These are phyloP conservation scores for Amniculicola lignicola DNA, from an alignment of 495 filamentous ascomycete species.

Conservation along the genomic window DNA sequence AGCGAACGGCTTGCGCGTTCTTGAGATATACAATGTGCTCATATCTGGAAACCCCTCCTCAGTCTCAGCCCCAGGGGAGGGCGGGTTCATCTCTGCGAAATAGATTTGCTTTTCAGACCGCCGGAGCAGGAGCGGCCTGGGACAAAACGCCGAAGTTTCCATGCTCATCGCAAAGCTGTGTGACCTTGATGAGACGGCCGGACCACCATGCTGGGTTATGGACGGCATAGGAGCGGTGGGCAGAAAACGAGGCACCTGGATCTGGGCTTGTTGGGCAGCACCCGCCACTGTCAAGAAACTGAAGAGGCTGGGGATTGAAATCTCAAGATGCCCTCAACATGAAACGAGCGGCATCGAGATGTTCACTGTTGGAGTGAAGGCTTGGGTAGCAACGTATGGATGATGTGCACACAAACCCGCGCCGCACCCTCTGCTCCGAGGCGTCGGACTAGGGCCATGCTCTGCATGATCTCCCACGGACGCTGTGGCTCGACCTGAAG, in stretches of 20 bases:
- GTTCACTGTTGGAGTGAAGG: too few relatives aligned
- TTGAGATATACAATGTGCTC: too few relatives aligned
- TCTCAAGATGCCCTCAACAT: neutral
- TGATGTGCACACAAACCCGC: constrained; percentile 30
- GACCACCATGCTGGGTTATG: constrained; percentile 16
- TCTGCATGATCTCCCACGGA: constrained; percentile 30
- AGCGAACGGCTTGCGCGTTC: neutral
- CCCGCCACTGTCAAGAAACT: neutral
- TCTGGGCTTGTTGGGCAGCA: constrained; percentile 8
- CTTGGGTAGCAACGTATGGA: too few relatives aligned
- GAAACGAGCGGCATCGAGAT: too few relatives aligned
- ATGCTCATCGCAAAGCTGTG: constrained; percentile 23
- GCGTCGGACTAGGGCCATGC: constrained; percentile 15
- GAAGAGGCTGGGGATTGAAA: constrained; percentile 2
- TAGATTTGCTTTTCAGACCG: constrained; percentile 17
- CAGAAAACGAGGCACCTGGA: constrained; percentile 13
- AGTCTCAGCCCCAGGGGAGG: neutral
- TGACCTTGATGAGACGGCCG: constrained; percentile 17
- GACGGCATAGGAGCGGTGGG: constrained; percentile 5
- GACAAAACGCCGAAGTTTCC: constrained; percentile 14
- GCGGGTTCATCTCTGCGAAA: neutral
- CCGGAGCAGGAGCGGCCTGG: constrained; percentile 17
- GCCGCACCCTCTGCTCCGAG: constrained; percentile 11
- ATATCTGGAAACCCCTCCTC: too few relatives aligned
- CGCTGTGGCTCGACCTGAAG: constrained; percentile 15